Evolutionary conservation across 1,284 basidiomycete species (phyloP), one percentile per base, ranked within the genome.

Genomic region (Rhodofomes roseus): DNA sequence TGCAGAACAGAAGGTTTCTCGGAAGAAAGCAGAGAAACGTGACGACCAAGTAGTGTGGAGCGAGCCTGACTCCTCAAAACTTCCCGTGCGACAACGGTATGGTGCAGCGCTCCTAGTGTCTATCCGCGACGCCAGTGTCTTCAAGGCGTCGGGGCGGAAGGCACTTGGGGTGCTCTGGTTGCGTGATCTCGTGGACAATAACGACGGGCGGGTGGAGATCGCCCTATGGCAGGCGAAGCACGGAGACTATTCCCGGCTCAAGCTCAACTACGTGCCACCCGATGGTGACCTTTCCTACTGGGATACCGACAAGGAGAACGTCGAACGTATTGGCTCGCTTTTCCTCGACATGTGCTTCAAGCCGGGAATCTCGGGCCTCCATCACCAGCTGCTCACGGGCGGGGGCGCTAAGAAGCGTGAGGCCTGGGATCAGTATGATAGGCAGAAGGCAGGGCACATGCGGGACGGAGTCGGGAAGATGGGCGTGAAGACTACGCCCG

Each of bases 161-260:
- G 86, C 85, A 0, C 77, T 87, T 43, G 85, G 83, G 0, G 78
- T 85, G 0, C 73, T 86, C 8, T 87, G 85, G 84, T 74, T 87
- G 56, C 79, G 83, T 64, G 84, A 87, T 63, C 62, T 86, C 36
- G 73, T 75, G 54, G 81, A 82, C 61, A 72, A 77, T 63, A 74
- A 76, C 39, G 73, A 76, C 55, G 70, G 69, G 34, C 70, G 70
- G n/a, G 62, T 81, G 22, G 71, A 76, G 41, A 61, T 80, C 2
- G 74, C 79, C 8, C 66, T 82, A 23, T 75, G 70, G 70, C 65
- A 67, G 54, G 66, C 68, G 14, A 65, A 72, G 27, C 65, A 67
- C 58, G 70, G 67, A 18, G 68, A 81, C 63, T 73, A 79, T 61
- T 70, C 74, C 22, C 75, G 76, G 12, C 74, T 88, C 36, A 77